Conservation (phyloP, 2,329 filamentous ascomycete species). For the Cylindrodendrum hubeiense region DNA sequence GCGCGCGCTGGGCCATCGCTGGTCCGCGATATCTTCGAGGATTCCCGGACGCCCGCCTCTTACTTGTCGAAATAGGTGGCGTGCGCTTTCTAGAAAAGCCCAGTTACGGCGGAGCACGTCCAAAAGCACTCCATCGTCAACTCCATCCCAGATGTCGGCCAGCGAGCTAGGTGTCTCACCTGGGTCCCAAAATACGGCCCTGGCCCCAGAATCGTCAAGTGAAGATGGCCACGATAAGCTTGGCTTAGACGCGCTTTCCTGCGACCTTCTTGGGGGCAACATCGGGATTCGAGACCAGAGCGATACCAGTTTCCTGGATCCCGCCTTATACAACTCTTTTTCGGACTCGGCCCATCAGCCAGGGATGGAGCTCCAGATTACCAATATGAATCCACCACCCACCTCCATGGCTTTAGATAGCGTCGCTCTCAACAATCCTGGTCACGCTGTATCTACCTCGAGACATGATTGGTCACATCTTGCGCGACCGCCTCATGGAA, state of each 20-base stretch:
- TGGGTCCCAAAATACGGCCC: slow-evolving; percentile 19
- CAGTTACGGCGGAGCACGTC: slow-evolving; percentile 31
- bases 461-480: slow-evolving; percentile 21
- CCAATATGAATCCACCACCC: background rate
- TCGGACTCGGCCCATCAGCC: slow-evolving; percentile 22
- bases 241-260: slow-evolving; percentile 18
- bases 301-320: slow-evolving; percentile 30
- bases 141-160: slow-evolving; percentile 34
- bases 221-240: background rate
- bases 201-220: slow-evolving; percentile 5
- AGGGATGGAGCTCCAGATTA: slow-evolving; percentile 26
- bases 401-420: background rate
- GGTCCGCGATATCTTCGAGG: slow-evolving; percentile 44
- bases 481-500: slow-evolving; percentile 4
- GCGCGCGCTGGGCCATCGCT: slow-evolving; percentile 40
- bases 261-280: slow-evolving; percentile 12
- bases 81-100: slow-evolving; percentile 31
- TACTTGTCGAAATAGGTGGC: slow-evolving; percentile 47
- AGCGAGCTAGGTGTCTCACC: slow-evolving; percentile 33
- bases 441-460: background rate
- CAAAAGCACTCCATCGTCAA: slow-evolving; percentile 35
- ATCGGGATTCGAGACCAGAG: slow-evolving; percentile 27
- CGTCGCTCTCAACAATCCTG: background rate
- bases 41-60: slow-evolving; percentile 45
- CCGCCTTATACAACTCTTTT: slow-evolving; percentile 39